Evolutionary conservation across 2,329 filamentous ascomycete genomes (phyloP).

Genomic region (Penicillium psychrosexuale): DNA sequence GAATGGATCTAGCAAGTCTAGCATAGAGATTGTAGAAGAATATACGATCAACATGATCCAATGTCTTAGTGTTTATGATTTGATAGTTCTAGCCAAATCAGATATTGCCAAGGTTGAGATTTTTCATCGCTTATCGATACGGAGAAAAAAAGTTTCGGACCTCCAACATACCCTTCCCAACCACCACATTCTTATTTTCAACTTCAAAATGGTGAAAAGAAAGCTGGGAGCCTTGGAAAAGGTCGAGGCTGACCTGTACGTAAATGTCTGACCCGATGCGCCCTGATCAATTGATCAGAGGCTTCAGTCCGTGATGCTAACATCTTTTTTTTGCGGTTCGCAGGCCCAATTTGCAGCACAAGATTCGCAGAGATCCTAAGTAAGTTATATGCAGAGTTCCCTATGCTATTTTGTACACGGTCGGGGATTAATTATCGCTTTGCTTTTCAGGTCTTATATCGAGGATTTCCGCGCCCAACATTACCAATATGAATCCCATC

Average conservation of each 20-base stretch:
- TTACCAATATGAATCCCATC: conserved; percentile 85
- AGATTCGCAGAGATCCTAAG: conserved; percentile 81
- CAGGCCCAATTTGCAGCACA: conserved; percentile 83
- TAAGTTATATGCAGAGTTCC: conserved; percentile 41
- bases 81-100: conserved; percentile 3
- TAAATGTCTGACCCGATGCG: conserved; percentile 5
- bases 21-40: background rate
- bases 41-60: background rate
- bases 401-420: background rate
- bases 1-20: conserved; percentile 2
- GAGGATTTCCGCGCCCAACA: conserved; percentile 87
- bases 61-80: background rate
- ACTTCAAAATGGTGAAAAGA: conserved; percentile 68
- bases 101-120: conserved; percentile 8
- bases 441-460: conserved; percentile 66
- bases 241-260: conserved; percentile 81
- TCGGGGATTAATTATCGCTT: conserved; percentile 5
- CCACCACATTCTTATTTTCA: conserved; percentile 5
- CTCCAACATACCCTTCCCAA: conserved; percentile 52
- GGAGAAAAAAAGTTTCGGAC: conserved; percentile 32
- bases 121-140: conserved; percentile 36
- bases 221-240: conserved; percentile 92
- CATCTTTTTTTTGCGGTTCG: conserved; percentile 16
- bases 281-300: conserved; percentile 6
- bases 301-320: conserved; percentile 23